Evolutionary conservation across 495 filamentous ascomycete genomes (phyloP).

Genomic region (Astrocystis sublimbata): DNA sequence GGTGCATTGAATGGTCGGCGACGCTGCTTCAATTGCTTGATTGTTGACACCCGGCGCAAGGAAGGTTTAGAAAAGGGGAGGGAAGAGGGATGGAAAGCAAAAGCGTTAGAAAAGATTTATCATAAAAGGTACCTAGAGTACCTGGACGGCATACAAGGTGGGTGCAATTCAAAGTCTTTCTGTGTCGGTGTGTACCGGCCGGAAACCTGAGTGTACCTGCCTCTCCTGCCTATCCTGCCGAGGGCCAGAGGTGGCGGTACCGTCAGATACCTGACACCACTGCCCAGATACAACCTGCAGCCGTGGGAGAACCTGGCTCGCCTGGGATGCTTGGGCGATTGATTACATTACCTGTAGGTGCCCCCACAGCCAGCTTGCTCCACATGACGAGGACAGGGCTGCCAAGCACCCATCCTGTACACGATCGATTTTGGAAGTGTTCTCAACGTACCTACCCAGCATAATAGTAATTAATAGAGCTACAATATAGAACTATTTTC

Average conservation of each 20-base stretch:
- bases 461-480: too few species aligned
- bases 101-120: slow-evolving; percentile 19
- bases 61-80: slow-evolving; percentile 17
- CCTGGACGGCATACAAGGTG: slow-evolving; percentile 8
- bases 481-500: too few species aligned
- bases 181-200: slow-evolving; percentile 19
- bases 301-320: too few species aligned
- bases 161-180: background rate
- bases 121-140: too few species aligned
- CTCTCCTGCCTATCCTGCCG: too few species aligned
- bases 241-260: slow-evolving; percentile 3
- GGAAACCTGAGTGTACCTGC: too few species aligned
- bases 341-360: background rate
- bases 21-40: slow-evolving; percentile 18
- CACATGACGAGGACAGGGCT: background rate
- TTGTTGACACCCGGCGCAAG: slow-evolving; percentile 1
- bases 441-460: too few species aligned
- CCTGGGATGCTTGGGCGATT: too few species aligned
- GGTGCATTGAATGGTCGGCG: slow-evolving; percentile 4
- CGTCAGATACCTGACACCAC: background rate
- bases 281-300: background rate
- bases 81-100: slow-evolving; percentile 17
- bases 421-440: too few species aligned
- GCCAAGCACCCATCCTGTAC: slow-evolving; percentile 13
- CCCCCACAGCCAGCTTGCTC: background rate